Base-by-base conservation (phyloP, 306 rosid species). In the Datisca glomerata region DNA sequence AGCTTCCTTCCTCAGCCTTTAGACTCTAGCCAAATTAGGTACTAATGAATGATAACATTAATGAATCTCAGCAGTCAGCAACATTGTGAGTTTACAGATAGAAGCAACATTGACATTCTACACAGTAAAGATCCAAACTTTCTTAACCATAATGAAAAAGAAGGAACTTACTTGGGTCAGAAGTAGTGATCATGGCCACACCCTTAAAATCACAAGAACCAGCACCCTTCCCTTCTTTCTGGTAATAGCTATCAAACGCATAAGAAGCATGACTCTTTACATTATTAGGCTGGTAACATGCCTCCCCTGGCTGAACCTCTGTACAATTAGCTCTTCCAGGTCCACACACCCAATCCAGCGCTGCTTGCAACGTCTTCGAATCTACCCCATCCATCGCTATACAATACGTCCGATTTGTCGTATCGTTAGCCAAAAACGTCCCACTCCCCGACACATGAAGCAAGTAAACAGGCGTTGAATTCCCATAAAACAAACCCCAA, bases 321-420 rank as follows among this genome's bases (percentile, higher is more conserved):
- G 91, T 64, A 65, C 96, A 86, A 66, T 86, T 81, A 1, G 96
- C 78, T 18, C 63, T 21, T 1, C 94, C 94, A 0, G 81, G 83
- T 15, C 94, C 94, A 59, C 94, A 86, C 0, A 91, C 76, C 96
- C 94, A 86, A 72, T 86, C 96, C 66, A 86, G 62, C 1, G 96
- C 91, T 0, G 96, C 68, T 51, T 86, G 96, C 81, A 86, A 57
- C 15, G 69, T 78, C 77, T 64, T 81, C 0, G 41, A 25, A 53
- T 86, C 94, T 6, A 66, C 68, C 17, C 68, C 84, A 41, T 78
- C 91, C 80, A 45, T 60, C 24, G 65, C 80, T 36, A 86, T 56
- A 42, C 96, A 86, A 21, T 51, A 81, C 0, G 96, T 86, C 67
- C 64, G 81, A 45, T 86, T 86, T 4, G 94, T 70, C 10, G 70